Percentiles rank a stretch among this genome's conserved stretches.
phyloP scores from a whole-genome alignment of 2,329 filamentous ascomycete genomes.

The Pseudomassariella vexata region DNA sequence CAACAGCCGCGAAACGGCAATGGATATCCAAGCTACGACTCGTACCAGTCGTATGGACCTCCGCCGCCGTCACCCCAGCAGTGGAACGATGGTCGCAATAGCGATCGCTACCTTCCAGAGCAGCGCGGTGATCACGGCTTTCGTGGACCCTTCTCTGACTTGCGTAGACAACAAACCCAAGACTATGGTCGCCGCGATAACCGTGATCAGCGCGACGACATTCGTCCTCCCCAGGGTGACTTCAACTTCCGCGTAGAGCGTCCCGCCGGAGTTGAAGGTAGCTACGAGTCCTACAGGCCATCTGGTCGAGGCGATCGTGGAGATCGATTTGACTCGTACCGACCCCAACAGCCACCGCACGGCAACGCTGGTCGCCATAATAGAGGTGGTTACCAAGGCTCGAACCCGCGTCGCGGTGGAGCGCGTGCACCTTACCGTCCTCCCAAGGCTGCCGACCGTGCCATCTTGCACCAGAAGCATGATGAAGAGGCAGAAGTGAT shows the following conservation, averaged over 20 bases:
- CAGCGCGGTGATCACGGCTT: not conserved
- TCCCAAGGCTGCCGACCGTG: constrained; percentile 24
- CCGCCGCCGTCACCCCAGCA: not conserved
- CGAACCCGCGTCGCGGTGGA: constrained; percentile 1
- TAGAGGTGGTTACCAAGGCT: constrained; percentile 9
- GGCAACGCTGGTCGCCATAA: constrained; percentile 6
- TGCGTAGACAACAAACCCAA: constrained; percentile 12
- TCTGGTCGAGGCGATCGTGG: constrained; percentile 9
- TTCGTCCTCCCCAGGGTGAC: constrained; percentile 37
- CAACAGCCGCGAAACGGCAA: no score
- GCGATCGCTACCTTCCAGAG: constrained; percentile 1
- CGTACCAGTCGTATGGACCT: constrained; percentile 1
- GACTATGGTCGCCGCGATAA: constrained; percentile 2
- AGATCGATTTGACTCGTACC: constrained; percentile 10
- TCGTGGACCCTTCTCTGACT: constrained; percentile 18
- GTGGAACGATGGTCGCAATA: not conserved
- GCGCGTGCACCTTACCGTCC: constrained; percentile 2
- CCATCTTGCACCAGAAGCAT: constrained; percentile 39
- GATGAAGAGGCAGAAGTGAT: constrained; percentile 37
- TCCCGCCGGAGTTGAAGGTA: constrained; percentile 40
- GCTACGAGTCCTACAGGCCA: constrained; percentile 26
- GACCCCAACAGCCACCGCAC: constrained; percentile 1
- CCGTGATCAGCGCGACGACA: constrained; percentile 16
- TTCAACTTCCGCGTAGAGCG: constrained; percentile 52
- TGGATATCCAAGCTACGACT: no score